These are phyloP conservation scores for Dalbergia cultrata DNA, from an alignment of 306 rosid species.

Conservation along the genomic window DNA sequence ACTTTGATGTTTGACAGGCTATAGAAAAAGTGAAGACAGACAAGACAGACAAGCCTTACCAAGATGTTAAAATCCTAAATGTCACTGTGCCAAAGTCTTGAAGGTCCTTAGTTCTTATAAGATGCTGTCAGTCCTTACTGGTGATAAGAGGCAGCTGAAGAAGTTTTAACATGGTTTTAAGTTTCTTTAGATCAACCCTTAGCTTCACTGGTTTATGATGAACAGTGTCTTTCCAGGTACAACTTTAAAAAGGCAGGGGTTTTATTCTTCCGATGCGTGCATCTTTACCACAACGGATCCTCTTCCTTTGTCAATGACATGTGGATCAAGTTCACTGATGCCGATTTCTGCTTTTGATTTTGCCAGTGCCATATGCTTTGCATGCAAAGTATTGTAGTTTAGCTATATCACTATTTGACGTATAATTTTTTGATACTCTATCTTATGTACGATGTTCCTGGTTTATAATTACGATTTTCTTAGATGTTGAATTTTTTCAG, in stretches of 20 bases:
- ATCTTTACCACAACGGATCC: neutral
- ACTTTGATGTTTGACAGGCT: conserved; percentile 65
- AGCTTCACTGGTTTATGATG: conserved; percentile 22
- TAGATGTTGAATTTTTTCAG: too few relatives aligned
- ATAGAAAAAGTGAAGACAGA: conserved; percentile 95
- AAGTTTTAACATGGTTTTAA: conserved; percentile 13
- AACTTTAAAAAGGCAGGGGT: conserved; percentile 3
- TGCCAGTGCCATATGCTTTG: conserved; percentile 23
- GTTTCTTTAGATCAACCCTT: conserved; percentile 14
- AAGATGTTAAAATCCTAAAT: conserved; percentile 91
- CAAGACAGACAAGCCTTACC: conserved; percentile 86
- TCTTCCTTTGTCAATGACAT: conserved; percentile 6
- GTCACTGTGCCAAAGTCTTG: conserved; percentile 96
- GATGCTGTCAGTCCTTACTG: neutral
- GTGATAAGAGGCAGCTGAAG: conserved; percentile 18
- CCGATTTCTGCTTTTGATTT: conserved; percentile 3
- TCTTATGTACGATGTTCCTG: neutral
- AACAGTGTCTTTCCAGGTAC: conserved; percentile 6
- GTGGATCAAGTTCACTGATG: neutral
- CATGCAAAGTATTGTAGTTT: conserved; percentile 11
- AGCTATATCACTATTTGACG: neutral
- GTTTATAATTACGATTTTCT: neutral
- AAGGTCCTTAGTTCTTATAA: conserved; percentile 38
- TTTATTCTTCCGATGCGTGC: neutral
- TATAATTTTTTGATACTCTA: neutral